These are phyloP conservation scores for Globisporangium mamillatum DNA, from an alignment of 352 stramenopile species.

Conservation along the genomic window DNA sequence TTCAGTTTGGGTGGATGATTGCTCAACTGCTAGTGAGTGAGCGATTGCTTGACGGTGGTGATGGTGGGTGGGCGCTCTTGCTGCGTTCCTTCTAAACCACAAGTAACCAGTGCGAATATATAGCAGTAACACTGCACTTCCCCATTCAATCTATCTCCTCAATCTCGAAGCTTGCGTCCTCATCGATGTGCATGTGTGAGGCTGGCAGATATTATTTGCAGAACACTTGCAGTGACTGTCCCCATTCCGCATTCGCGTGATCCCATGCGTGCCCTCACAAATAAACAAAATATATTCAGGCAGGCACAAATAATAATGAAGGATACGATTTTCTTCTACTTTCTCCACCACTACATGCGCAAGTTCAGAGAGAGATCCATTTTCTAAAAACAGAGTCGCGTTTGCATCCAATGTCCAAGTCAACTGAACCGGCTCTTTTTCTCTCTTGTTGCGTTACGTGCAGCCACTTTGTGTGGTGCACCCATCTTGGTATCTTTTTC, in stretches of 20 bases:
- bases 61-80: too few relatives aligned
- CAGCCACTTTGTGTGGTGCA: neutral
- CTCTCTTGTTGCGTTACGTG: neutral
- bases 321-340: neutral
- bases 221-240: too few relatives aligned
- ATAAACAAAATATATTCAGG: too few relatives aligned
- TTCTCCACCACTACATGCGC: neutral
- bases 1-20: too few relatives aligned
- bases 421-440: neutral
- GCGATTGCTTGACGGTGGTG: too few relatives aligned
- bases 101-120: neutral
- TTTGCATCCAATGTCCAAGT: neutral
- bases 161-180: neutral
- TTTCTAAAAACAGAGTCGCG: neutral
- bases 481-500: constrained; percentile 1
- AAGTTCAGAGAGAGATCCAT: neutral
- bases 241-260: too few relatives aligned
- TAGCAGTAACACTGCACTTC: neutral
- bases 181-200: too few relatives aligned
- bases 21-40: too few relatives aligned
- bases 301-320: too few relatives aligned
- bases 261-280: too few relatives aligned
- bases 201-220: too few relatives aligned
- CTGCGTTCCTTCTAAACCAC: neutral
- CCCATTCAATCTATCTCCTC: neutral